Base-by-base conservation (phyloP, 225 moss, liverwort and hornwort species). In the Climacium dendroides region DNA sequence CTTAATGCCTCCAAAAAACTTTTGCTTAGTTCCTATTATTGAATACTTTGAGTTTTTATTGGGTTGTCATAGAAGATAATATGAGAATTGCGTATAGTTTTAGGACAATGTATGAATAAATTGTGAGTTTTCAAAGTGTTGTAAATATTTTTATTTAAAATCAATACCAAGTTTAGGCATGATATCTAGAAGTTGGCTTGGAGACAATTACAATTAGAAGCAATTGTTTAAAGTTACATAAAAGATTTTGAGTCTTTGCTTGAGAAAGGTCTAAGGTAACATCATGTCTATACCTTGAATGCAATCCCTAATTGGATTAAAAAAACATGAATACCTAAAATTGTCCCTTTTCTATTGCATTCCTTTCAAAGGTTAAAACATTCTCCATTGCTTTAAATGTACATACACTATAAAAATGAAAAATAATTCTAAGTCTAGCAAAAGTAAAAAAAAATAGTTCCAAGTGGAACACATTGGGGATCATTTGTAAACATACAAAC, bases 241-340 rank as follows among this genome's bases (percentile, higher is more conserved):
- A 5, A 71, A 71, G 43, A 71, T 41, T 69, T 26, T 43, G 43
- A 11, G 10, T 71, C 3, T 71, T 15, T 43, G 1, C 3, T 71
- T 43, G 43, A 43, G 15, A 15, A 5, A 43, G 5, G 69, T 69
- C 13, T 14, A 71, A 43, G 13, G 26, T 43, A 26, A 11, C 4
- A 43, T 72, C 19, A 32, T 30, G 4, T 47, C 2, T 47, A 2
- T 0, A 32, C 48, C 7, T 19, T 12, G 1, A 48, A 74, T 32
- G 19, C 0, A 0, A 1, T 30, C 11, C 0, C 6, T 48, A 11
- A 2, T 11, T 30, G 4, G 11, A 0, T 32, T 0, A n/a, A 48
- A 26, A 41, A 8, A 1, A 0, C 7, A 39, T 13, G 1, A 24
- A 25, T 7, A 39, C 7, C 24, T 43, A 16, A 26, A 45, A 47